Evolutionary conservation across 495 filamentous ascomycete species (phyloP).

Genomic region (Podospora bellae-mahoneyi): DNA sequence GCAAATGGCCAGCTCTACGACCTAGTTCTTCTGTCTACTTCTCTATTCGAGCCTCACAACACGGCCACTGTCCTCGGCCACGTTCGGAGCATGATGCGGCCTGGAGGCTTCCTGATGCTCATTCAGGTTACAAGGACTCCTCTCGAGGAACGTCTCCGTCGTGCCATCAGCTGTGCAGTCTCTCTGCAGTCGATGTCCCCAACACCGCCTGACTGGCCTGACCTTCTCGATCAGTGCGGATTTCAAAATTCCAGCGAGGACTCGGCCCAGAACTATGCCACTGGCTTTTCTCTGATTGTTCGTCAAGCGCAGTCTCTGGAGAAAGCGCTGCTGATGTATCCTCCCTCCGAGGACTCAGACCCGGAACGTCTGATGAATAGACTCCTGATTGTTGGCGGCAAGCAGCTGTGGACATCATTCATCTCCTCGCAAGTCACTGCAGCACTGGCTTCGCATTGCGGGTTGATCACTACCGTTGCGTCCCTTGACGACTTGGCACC

Average conservation of each 20-base stretch:
- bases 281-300: slow-evolving; percentile 36
- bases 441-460: slow-evolving; percentile 24
- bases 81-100: slow-evolving; percentile 36
- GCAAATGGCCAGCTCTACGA: slow-evolving; percentile 28
- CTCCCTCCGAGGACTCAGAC: slow-evolving; percentile 1
- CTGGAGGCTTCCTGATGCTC: slow-evolving; percentile 42
- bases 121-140: slow-evolving; percentile 24
- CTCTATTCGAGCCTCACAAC: slow-evolving; percentile 27
- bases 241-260: slow-evolving; percentile 29
- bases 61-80: slow-evolving; percentile 16
- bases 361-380: slow-evolving; percentile 15
- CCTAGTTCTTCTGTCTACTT: slow-evolving; percentile 38
- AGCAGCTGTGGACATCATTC: slow-evolving; percentile 12
- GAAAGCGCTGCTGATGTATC: slow-evolving; percentile 19
- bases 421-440: slow-evolving; percentile 21
- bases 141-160: slow-evolving; percentile 25
- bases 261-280: slow-evolving; percentile 29
- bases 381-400: slow-evolving; percentile 38
- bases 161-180: slow-evolving; percentile 4
- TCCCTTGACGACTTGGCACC: slow-evolving; percentile 26
- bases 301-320: slow-evolving; percentile 31
- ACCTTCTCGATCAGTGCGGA: slow-evolving; percentile 35
- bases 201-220: slow-evolving; percentile 35
- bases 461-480: slow-evolving; percentile 17
- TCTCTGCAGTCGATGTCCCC: background rate